These are phyloP conservation scores for Talaromyces pinophilus DNA, from an alignment of 2,329 filamentous ascomycete species.

Conservation along the genomic window DNA sequence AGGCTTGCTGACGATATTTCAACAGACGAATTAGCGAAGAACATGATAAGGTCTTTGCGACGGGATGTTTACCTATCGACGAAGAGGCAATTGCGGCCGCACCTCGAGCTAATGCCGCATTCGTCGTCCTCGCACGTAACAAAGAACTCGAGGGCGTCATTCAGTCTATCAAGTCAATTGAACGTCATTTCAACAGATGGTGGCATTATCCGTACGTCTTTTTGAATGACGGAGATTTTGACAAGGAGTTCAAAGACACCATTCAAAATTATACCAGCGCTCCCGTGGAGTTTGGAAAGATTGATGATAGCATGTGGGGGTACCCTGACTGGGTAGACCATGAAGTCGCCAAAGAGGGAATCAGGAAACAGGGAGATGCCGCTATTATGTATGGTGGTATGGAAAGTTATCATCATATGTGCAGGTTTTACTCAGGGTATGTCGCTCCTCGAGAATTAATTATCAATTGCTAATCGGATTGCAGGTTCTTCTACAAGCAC, in stretches of 20 bases:
- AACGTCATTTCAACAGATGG: conserved; percentile 98
- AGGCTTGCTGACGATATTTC: background rate
- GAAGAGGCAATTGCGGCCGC: conserved; percentile 68
- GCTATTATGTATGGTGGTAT: conserved; percentile 99
- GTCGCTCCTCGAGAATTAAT: background rate
- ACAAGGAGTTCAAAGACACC: conserved; percentile 85
- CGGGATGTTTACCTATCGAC: conserved; percentile 77
- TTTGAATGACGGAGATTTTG: conserved; percentile 96
- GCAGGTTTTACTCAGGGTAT: conserved; percentile 96
- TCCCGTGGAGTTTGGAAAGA: conserved; percentile 88
- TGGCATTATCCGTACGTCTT: conserved; percentile 99
- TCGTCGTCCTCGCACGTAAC: conserved; percentile 92
- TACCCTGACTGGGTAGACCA: conserved; percentile 95
- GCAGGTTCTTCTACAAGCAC: conserved; percentile 94
- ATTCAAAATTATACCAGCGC: conserved; percentile 88
- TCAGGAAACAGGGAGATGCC: conserved; percentile 91
- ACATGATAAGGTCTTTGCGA: conserved; percentile 93
- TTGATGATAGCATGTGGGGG: conserved; percentile 88
- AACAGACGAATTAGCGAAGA: conserved; percentile 92
- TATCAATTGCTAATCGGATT: background rate
- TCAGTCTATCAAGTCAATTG: conserved; percentile 95
- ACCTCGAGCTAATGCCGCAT: conserved; percentile 87
- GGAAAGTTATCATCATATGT: conserved; percentile 99
- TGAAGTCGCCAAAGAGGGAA: conserved; percentile 92
- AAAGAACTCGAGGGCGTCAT: conserved; percentile 95